Evolutionary conservation across 352 stramenopile species (phyloP), one percentile per base, ranked within the genome.

Genomic region (Phytophthora hibernalis): DNA sequence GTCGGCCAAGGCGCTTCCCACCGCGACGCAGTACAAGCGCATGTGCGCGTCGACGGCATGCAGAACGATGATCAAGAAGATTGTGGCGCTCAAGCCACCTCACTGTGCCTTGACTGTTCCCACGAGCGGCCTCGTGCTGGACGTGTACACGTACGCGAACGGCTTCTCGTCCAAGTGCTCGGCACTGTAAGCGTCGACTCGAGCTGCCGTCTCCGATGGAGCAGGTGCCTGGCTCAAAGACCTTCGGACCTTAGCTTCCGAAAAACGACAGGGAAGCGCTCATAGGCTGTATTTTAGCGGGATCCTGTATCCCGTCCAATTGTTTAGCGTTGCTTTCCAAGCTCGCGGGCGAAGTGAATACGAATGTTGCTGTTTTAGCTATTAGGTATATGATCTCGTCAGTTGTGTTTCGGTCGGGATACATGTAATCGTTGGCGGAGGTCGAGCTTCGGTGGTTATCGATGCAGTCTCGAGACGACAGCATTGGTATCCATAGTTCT

Each of bases 41-140:
- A 69, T 69, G 55, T 71, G 55, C 30, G 33, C 40, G 47, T 61
- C 54, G 4, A 61, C 48, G 42, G 54, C 63, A 18, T 71, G 63
- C 44, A 40, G 57, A 3, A 47, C 18, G 13, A 43, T 71, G 49
- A 65, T 69, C 22, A n/a, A 15, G 13, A 24, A 54, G 3, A 56
- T 69, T n/a, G 35, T 64, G 13, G n/a, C 45, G 45, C 61, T 69
- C 0, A 52, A 62, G 37, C 61, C 61, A 12, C 54, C 61, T 10
- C 24, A 64, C 61, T 70, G 54, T 40, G 5, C 45, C n/a, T 54
- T 70, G 35, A 51, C 45, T n/a, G 57, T 60, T 28, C 52, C 61
- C 16, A 69, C 53, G 20, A 60, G 54, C 48, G 61, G 61, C 37
- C 52, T 68, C 2, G 61, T 57, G 12, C 24, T 70, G 16, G 58